phyloP scores from a whole-genome alignment of 345 rosid species.

The Lepidium aucheri region DNA sequence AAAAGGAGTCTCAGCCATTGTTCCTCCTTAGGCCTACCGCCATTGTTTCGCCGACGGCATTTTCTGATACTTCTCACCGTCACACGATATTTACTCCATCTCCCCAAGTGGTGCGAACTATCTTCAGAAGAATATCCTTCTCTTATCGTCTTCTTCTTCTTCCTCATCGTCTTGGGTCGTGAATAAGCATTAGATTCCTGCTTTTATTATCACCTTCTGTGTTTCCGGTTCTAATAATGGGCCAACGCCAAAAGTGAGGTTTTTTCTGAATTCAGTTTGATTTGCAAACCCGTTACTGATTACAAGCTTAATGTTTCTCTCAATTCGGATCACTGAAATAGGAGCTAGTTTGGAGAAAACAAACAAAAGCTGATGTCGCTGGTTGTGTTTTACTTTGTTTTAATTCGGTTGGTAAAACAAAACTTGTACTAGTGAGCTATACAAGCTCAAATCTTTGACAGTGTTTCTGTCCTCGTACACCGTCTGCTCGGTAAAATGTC shows the following conservation, averaged over 20 bases:
- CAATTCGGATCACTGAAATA: not conserved
- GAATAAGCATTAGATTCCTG: not conserved
- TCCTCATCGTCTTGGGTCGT: not conserved
- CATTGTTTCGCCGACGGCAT: no score
- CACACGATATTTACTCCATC: no score
- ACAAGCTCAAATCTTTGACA: not conserved
- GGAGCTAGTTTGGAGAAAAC: not conserved
- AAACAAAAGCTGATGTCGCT: not conserved
- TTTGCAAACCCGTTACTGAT: not conserved
- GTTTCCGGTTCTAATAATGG: not conserved
- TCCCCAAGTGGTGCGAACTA: no score
- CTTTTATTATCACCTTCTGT: not conserved
- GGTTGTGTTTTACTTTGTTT: not conserved
- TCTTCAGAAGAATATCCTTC: no score
- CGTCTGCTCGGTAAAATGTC: slow-evolving; percentile 22
- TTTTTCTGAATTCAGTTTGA: not conserved
- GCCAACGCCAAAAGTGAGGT: not conserved
- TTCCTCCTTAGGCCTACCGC: no score
- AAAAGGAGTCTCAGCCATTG: no score
- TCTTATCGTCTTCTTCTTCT: not conserved
- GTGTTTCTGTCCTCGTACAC: not conserved
- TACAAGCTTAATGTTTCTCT: not conserved
- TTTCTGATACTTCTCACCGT: no score
- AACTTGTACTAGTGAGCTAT: not conserved
- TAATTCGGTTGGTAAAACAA: not conserved